Base-by-base conservation (phyloP, 306 rosid species). In the Vicia villosa region DNA sequence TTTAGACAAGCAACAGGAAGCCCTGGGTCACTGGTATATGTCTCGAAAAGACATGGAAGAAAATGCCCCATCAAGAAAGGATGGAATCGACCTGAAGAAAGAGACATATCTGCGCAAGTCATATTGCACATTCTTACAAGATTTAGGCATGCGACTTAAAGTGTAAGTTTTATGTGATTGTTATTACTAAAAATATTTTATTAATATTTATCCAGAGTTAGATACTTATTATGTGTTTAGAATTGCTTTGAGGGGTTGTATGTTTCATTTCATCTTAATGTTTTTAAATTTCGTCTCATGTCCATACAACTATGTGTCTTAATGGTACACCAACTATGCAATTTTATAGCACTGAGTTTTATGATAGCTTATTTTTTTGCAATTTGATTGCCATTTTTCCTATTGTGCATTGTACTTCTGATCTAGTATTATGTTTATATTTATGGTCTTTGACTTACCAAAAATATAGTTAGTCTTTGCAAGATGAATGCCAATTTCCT, bases 91-190 rank as follows among this genome's bases (percentile, higher is more conserved):
- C 80, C 79, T 88, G 89, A 88, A 90, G 84, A 94, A 90, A 69
- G 97, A 90, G 90, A 82, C 91, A 63, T 90, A 87, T 81, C 82
- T 94, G 57, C 95, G 96, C 79, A 88, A 88, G 79, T 94, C 98
- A 43, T 94, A 94, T 76, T 90, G 98, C 82, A 87, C 96, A 60
- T 90, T 84, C 79, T 84, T 94, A 59, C 98, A 94, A 74, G 96
- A 94, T 83, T 83, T 94, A 78, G 98, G 98, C 77, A 94, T 88
- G 90, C 87, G 92, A 68, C 92, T 94, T 73, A 90, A 90, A 87
- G 97, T 93, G 98, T 94, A 79, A 94, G 98, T 85, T 78, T 59
- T 9, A 59, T 54, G 40, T 24, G 28, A 37, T 26, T 55, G 61
- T 19, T 37, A 34, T 51, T 59, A 17, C 38, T 57, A 32, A 10